phyloP scores from a whole-genome alignment of 768 basidiomycete genomes.

The Fomitopsis pulvina region DNA sequence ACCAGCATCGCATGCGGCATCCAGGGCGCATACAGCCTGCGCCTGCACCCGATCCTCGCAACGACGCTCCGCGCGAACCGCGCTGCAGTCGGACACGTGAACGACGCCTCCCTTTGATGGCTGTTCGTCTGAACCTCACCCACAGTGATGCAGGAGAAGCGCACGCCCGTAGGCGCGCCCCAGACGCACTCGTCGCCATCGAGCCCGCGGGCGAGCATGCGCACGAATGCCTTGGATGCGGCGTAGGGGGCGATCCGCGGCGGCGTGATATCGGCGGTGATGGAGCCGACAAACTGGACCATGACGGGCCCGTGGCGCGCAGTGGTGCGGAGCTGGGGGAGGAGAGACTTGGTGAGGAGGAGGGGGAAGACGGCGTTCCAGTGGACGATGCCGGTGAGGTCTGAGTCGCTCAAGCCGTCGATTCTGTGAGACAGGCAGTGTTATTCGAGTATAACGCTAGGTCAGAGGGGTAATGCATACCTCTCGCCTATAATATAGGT shows the following conservation, averaged over 20 bases:
- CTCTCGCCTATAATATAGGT: conserved; percentile 3
- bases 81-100: conserved; percentile 10
- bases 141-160: conserved; percentile 17
- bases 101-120: conserved; percentile 4
- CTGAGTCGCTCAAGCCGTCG: neutral
- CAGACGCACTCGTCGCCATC: conserved; percentile 18
- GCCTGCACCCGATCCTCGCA: conserved; percentile 15
- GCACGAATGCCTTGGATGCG: conserved; percentile 20
- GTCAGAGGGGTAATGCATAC: conserved; percentile 8
- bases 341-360: conserved; percentile 12
- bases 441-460: neutral
- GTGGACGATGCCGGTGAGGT: neutral
- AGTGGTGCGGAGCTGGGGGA: conserved; percentile 19
- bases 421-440: neutral
- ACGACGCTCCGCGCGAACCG: conserved; percentile 13
- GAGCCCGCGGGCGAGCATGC: conserved; percentile 13
- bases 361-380: neutral
- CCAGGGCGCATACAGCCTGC: conserved; percentile 12
- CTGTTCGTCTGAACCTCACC: conserved; percentile 13
- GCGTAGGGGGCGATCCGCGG: conserved; percentile 17
- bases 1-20: conserved; percentile 12
- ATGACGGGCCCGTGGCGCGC: conserved; percentile 16
- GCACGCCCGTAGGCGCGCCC: conserved; percentile 13
- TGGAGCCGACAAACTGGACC: conserved; percentile 20
- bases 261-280: conserved; percentile 10